Percentiles rank a stretch among this genome's conserved stretches.
Conservation (phyloP, 192 early-diverging fungal genomes). For the Gryganskiella cystojenkinii region DNA sequence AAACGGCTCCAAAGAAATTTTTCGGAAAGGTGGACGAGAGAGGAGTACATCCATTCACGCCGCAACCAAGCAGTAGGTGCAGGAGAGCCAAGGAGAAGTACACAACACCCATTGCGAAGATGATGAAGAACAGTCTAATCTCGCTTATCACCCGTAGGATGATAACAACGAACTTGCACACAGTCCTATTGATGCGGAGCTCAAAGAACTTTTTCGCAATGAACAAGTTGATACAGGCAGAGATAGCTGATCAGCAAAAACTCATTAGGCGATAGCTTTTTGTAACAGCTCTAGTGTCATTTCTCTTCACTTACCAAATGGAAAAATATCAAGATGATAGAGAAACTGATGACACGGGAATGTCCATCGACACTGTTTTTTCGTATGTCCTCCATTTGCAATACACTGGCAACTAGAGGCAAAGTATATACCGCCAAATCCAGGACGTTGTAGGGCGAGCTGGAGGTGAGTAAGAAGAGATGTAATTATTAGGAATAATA, state of each 20-base stretch:
- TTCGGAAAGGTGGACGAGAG: not conserved
- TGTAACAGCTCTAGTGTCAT: too few relatives aligned
- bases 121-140: conserved; percentile 13
- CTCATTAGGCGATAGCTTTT: too few relatives aligned
- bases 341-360: conserved; percentile 17
- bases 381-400: too few relatives aligned
- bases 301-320: conserved; percentile 35
- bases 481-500: too few relatives aligned
- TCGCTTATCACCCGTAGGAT: conserved; percentile 7
- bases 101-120: conserved; percentile 9
- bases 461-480: too few relatives aligned
- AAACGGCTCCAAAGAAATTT: not conserved
- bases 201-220: conserved; percentile 7
- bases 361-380: not conserved
- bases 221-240: not conserved
- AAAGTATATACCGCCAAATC: too few relatives aligned
- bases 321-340: conserved; percentile 9
- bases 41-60: not conserved
- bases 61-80: not conserved
- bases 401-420: too few relatives aligned
- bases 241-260: not conserved
- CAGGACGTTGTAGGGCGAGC: too few relatives aligned
- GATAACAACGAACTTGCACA: conserved; percentile 12
- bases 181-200: conserved; percentile 6
- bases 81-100: conserved; percentile 1